Conservation (phyloP, 805 yeast genomes). For the Suhomyces faveliae region DNA sequence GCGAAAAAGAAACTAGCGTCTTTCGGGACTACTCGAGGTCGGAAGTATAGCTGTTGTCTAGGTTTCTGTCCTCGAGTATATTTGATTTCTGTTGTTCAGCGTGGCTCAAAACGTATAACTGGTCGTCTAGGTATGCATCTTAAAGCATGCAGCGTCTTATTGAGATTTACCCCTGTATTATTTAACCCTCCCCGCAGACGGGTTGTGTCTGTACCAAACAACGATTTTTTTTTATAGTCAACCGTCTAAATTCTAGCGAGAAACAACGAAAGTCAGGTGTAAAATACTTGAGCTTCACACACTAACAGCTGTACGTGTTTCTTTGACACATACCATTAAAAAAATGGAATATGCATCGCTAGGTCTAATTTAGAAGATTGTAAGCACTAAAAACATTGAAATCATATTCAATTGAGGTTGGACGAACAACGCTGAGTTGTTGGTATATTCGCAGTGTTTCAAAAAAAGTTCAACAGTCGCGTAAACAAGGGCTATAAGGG, state of each 20-base stretch:
- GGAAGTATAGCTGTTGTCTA: background rate
- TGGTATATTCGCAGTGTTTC: background rate
- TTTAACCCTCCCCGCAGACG: background rate
- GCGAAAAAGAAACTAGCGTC: background rate
- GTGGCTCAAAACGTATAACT: background rate
- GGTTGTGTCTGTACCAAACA: background rate
- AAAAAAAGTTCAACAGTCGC: too few species aligned
- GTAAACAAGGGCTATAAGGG: background rate
- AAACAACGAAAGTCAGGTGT: too few species aligned
- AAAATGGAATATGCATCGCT: too few species aligned
- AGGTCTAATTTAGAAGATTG: too few species aligned
- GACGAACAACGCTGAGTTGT: too few species aligned
- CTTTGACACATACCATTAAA: background rate
- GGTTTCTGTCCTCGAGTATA: background rate
- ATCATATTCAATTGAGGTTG: too few species aligned
- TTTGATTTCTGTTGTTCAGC: background rate
- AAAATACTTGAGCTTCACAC: background rate
- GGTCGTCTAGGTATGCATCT: background rate
- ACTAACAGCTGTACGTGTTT: background rate
- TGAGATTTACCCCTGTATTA: background rate
- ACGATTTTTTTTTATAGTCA: background rate
- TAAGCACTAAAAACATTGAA: too few species aligned
- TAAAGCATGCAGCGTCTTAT: background rate
- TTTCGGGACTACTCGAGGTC: background rate
- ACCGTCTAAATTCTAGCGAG: background rate